A percentile compares a stretch with the other conserved stretches of the same genome.
These are phyloP conservation scores for Ruellia speciosa DNA, from an alignment of 305 asterid species.

Conservation along the genomic window DNA sequence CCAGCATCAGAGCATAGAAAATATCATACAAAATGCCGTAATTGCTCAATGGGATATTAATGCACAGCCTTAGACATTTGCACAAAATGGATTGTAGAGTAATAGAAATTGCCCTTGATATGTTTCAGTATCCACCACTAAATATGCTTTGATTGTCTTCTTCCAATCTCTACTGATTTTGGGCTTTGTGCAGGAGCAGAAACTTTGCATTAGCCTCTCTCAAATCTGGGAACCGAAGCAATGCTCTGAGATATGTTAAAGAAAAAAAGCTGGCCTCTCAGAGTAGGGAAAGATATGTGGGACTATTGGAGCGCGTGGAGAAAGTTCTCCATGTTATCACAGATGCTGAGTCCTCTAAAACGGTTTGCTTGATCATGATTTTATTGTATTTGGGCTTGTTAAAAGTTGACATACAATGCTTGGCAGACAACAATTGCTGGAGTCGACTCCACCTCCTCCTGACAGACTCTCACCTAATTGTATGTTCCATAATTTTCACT, in stretches of 20 bases:
- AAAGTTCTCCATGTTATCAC: constrained; percentile 53
- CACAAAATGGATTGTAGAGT: constrained; percentile 6
- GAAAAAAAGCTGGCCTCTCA: constrained; percentile 57
- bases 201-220: constrained; percentile 48
- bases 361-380: constrained; percentile 36
- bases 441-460: constrained; percentile 5
- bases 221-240: constrained; percentile 44
- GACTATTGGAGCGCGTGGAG: constrained; percentile 65
- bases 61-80: neutral
- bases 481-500: constrained; percentile 7
- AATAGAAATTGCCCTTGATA: constrained; percentile 1
- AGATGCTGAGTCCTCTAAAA: constrained; percentile 70
- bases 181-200: constrained; percentile 45
- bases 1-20: constrained; percentile 1
- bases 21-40: neutral
- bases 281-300: constrained; percentile 62
- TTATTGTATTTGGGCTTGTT: constrained; percentile 12
- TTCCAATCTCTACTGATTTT: constrained; percentile 8
- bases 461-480: constrained; percentile 1
- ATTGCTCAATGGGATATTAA: neutral
- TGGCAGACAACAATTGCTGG: constrained; percentile 2
- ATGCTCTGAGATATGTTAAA: constrained; percentile 56
- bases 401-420: neutral
- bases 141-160: neutral
- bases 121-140: neutral